Conservation (phyloP, 169 alveolate species). For the Cryptosporidium sp. region DNA sequence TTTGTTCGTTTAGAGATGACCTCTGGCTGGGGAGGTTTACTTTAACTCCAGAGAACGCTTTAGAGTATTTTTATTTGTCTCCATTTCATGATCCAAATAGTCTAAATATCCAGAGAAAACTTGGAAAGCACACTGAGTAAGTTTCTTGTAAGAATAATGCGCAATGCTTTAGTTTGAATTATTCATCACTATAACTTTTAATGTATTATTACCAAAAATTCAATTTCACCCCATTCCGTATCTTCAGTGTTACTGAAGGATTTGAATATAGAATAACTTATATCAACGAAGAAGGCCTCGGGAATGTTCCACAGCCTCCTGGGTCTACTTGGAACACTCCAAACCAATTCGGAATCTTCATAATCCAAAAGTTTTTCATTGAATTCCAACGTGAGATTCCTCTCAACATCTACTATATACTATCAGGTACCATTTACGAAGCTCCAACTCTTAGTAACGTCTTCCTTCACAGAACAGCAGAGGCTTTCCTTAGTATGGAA, state of each 20-base stretch:
- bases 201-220: neutral
- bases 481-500: conserved; percentile 54
- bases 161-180: neutral
- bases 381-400: conserved; percentile 69
- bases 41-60: conserved; percentile 43
- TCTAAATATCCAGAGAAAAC: conserved; percentile 45
- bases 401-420: conserved; percentile 49
- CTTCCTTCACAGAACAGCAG: conserved; percentile 61
- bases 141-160: neutral
- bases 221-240: neutral
- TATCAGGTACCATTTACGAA: conserved; percentile 70
- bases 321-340: conserved; percentile 74
- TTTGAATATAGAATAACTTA: conserved; percentile 52
- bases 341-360: conserved; percentile 67
- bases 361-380: conserved; percentile 56
- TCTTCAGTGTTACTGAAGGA: conserved; percentile 38
- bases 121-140: conserved; percentile 36
- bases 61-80: conserved; percentile 56
- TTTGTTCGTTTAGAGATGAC: conserved; percentile 67
- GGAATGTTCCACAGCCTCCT: conserved; percentile 59
- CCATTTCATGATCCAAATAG: conserved; percentile 72
- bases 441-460: conserved; percentile 68
- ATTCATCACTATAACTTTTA: neutral
- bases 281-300: conserved; percentile 66
- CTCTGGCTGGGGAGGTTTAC: conserved; percentile 59